Percentiles rank a stretch among this genome's conserved stretches.
Evolutionary conservation across 2,329 filamentous ascomycete species (phyloP).

Genomic region (Ascochyta clinopodiicola): DNA sequence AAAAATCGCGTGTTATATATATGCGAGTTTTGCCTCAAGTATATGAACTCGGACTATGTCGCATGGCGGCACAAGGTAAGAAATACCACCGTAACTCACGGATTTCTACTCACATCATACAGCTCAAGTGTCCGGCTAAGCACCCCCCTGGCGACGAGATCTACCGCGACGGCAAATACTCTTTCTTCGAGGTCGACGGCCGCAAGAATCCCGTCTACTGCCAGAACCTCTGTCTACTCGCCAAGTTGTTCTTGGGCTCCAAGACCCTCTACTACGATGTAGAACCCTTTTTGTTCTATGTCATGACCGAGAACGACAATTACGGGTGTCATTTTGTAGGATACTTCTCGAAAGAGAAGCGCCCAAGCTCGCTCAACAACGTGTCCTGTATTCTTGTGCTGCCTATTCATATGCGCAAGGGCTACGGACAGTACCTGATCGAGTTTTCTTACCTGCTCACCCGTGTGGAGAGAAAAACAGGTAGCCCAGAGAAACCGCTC

Average conservation of each 20-base stretch:
- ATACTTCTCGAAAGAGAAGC: slow-evolving; percentile 99
- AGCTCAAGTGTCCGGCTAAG: slow-evolving; percentile 88
- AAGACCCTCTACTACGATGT: slow-evolving; percentile 99
- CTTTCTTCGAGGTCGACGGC: slow-evolving; percentile 97
- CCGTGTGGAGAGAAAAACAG: slow-evolving; percentile 88
- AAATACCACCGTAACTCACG: background rate
- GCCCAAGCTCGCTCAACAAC: slow-evolving; percentile 92
- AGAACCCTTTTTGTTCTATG: slow-evolving; percentile 95
- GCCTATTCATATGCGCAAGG: slow-evolving; percentile 95
- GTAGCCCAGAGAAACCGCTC: slow-evolving; percentile 94
- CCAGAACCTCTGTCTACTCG: slow-evolving; percentile 93
- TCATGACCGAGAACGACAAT: slow-evolving; percentile 92
- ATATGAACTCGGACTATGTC: slow-evolving; percentile 99
- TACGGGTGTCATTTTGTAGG: slow-evolving; percentile 95
- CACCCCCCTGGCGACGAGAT: slow-evolving; percentile 98
- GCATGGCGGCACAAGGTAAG: slow-evolving; percentile 88
- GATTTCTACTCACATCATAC: slow-evolving; percentile 27
- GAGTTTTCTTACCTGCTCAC: slow-evolving; percentile 98
- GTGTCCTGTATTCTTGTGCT: slow-evolving; percentile 96
- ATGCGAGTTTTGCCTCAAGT: slow-evolving; percentile 98
- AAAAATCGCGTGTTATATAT: slow-evolving; percentile 97
- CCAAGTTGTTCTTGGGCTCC: slow-evolving; percentile 96
- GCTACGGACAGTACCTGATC: slow-evolving; percentile 94
- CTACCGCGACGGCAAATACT: slow-evolving; percentile 87
- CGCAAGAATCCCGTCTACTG: slow-evolving; percentile 98